These are phyloP conservation scores for Penicillium simplicissimum DNA, from an alignment of 495 filamentous ascomycete species.

Conservation along the genomic window DNA sequence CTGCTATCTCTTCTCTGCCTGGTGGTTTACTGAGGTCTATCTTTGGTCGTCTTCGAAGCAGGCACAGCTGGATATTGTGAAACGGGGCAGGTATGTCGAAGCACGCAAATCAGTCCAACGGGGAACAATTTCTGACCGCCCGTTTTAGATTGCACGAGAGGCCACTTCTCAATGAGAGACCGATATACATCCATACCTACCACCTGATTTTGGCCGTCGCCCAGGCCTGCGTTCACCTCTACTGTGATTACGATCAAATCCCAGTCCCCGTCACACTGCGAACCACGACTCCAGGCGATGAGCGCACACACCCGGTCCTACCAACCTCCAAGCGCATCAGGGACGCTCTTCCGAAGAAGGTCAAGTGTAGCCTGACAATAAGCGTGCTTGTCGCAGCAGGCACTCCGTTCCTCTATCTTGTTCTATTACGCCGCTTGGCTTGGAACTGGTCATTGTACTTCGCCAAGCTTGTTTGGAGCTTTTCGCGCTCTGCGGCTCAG, in stretches of 20 bases:
- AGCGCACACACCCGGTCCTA: slow-evolving; percentile 39
- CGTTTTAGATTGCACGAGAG: slow-evolving; percentile 60
- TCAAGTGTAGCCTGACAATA: slow-evolving; percentile 40
- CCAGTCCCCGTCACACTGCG: slow-evolving; percentile 51
- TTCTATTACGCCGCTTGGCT: slow-evolving; percentile 60
- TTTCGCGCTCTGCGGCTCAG: slow-evolving; percentile 65
- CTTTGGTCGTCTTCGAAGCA: slow-evolving; percentile 68
- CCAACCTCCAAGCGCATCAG: slow-evolving; percentile 39
- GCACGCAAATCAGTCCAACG: not conserved
- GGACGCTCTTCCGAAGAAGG: slow-evolving; percentile 20
- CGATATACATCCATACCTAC: slow-evolving; percentile 75
- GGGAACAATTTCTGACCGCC: slow-evolving; percentile 12
- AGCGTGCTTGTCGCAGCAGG: slow-evolving; percentile 45
- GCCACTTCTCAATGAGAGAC: slow-evolving; percentile 80
- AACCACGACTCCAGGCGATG: slow-evolving; percentile 32
- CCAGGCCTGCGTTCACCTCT: slow-evolving; percentile 71
- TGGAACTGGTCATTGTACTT: slow-evolving; percentile 70
- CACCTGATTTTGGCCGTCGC: slow-evolving; percentile 65
- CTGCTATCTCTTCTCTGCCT: slow-evolving; percentile 77
- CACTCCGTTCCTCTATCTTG: slow-evolving; percentile 58
- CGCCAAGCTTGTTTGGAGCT: slow-evolving; percentile 69
- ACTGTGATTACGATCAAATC: slow-evolving; percentile 72
- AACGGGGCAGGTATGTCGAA: slow-evolving; percentile 57
- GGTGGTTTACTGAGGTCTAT: slow-evolving; percentile 80
- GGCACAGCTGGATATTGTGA: slow-evolving; percentile 70